Evolutionary conservation across 176 grass and related monocot genomes (phyloP), one percentile per base, ranked within the genome.

Genomic region (Carex scoparia): DNA sequence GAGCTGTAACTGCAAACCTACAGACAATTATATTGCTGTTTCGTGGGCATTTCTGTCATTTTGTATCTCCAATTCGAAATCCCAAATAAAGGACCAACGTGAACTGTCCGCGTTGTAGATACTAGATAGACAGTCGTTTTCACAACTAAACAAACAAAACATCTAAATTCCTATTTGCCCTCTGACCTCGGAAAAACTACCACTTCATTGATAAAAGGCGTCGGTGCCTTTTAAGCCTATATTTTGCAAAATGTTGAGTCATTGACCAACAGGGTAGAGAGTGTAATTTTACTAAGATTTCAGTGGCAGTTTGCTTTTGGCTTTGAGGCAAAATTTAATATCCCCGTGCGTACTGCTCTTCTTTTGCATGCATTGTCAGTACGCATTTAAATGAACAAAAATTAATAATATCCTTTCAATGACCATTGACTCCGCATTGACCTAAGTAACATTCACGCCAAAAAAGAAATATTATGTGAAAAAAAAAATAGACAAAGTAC

Each of bases 111-210:
- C 79, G 79, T 44, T 42, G 79, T 46, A 57, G 79, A 23, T 23
- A 81, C 32, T 81, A 35, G 64, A 11, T 70, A 56, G 73, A 56
- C 33, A 4, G 62, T 62, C 61, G 80, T 83, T 83, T 66, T 8
- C 23, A 23, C 23, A 23, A 40, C 1, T n/a, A 49, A 23, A 5
- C 61, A 48, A 42, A 51, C 37, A 51, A 83, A 31, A 55, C 1
- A 3, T 23, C 23, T 2, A 16, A 33, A 35, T 65, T 15, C n/a
- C 10, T 14, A 68, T 83, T 68, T 68, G 2, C 80, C 80, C 40
- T 83, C 63, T 3, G 15, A 66, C 31, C 1, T 33, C 10, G 1
- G 5, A 14, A 30, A 51, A 54, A 67, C 35, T 65, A 65, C 40
- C 2, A 4, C 64, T 82, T 83, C 68, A 65, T 51, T 2, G 12